A percentile compares a stretch with the other conserved stretches of the same genome.
Evolutionary conservation across 495 filamentous ascomycete species (phyloP).

Genomic region (Podospora comata): DNA sequence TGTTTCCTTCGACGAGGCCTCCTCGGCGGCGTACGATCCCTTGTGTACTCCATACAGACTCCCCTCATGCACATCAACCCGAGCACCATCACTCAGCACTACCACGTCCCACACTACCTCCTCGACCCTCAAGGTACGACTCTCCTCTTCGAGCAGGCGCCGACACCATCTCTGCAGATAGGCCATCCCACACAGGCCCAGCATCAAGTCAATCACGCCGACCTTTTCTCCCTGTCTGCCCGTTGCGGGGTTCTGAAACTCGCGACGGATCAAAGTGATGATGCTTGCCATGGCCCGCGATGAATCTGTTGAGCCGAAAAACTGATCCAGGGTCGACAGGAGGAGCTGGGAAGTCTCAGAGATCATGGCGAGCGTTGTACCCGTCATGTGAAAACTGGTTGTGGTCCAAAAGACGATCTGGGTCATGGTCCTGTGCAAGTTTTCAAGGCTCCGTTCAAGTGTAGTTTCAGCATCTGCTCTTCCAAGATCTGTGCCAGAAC

Average conservation of each 20-base stretch:
- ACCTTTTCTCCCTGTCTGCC: conserved; percentile 59
- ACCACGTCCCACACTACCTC: conserved; percentile 80
- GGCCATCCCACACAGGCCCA: conserved; percentile 67
- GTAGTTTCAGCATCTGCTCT: conserved; percentile 60
- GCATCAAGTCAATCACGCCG: conserved; percentile 61
- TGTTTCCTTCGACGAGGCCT: conserved; percentile 17
- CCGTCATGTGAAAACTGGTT: conserved; percentile 66
- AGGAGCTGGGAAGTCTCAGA: conserved; percentile 64
- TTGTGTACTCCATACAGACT: conserved; percentile 33
- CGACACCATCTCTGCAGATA: conserved; percentile 67
- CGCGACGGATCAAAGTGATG: conserved; percentile 66
- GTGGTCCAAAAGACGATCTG: conserved; percentile 65
- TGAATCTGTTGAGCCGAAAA: conserved; percentile 74
- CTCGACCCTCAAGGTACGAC: conserved; percentile 50
- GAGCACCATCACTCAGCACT: conserved; percentile 59
- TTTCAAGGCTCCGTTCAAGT: conserved; percentile 61
- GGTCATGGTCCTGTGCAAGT: conserved; percentile 60
- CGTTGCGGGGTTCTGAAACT: conserved; percentile 63
- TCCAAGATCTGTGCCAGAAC: conserved; percentile 53
- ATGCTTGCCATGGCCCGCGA: conserved; percentile 78
- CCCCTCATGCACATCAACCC: conserved; percentile 57
- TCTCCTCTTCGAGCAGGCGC: conserved; percentile 55
- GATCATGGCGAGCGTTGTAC: conserved; percentile 58
- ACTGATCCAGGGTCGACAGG: conserved; percentile 65
- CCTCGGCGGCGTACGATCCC: conserved; percentile 19